Percentiles rank a stretch among this genome's conserved stretches.
Evolutionary conservation across 129 eudicot species (phyloP).

Genomic region (Daucus carota): DH1_v3.0 NC_030381.2:30752501-30753000

Average conservation of each 20-base stretch:
- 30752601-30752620: too few species aligned
- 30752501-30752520: too few species aligned
- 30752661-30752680: too few species aligned
- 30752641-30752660: too few species aligned
- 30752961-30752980: conserved; percentile 24
- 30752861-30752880: conserved; percentile 22
- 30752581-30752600: too few species aligned
- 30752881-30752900: conserved; percentile 20
- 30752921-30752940: conserved; percentile 35
- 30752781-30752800: conserved; percentile 34
- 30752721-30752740: conserved; percentile 49
- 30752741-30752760: conserved; percentile 24
- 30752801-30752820: conserved; percentile 18
- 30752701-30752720: conserved; percentile 21
- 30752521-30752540: too few species aligned
- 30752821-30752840: conserved; percentile 38
- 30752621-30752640: too few species aligned
- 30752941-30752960: conserved; percentile 20
- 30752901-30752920: conserved; percentile 33
- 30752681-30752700: conserved; percentile 48
- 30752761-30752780: conserved; percentile 20
- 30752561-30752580: too few species aligned
- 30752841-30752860: conserved; percentile 52
- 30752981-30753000: conserved; percentile 29
- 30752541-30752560: too few species aligned